Conservation (phyloP, 306 rosid species). For the Delonix regia region DNA sequence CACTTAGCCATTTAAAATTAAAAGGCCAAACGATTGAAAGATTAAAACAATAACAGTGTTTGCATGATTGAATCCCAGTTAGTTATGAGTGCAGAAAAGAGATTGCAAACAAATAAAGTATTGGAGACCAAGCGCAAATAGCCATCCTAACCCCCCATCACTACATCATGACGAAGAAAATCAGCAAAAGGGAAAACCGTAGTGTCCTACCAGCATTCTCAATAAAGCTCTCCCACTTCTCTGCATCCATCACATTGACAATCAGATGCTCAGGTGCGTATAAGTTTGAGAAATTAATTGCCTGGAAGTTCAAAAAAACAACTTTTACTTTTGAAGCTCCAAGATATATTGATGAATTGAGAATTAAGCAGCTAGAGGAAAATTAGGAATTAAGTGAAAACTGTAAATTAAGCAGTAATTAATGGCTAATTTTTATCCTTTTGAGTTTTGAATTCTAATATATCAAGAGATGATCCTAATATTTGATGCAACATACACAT, state of each 20-base stretch:
- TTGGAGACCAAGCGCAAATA: not conserved
- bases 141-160: not conserved
- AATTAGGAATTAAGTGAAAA: constrained; percentile 1
- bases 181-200: constrained; percentile 20
- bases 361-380: constrained; percentile 22
- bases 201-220: constrained; percentile 81
- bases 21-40: not conserved
- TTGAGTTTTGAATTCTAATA: not conserved
- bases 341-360: not conserved
- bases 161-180: not conserved
- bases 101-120: constrained; percentile 14
- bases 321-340: constrained; percentile 21
- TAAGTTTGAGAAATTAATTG: constrained; percentile 84
- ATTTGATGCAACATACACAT: not conserved
- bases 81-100: not conserved
- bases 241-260: constrained; percentile 87
- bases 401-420: constrained; percentile 5
- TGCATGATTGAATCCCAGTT: not conserved
- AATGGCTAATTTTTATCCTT: not conserved
- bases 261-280: constrained; percentile 98
- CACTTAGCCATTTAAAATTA: not conserved
- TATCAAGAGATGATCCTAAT: not conserved
- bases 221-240: constrained; percentile 93
- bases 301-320: constrained; percentile 61
- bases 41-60: not conserved